Conservation (phyloP, 2,329 filamentous ascomycete genomes). For the Leptographium lundbergii region DNA sequence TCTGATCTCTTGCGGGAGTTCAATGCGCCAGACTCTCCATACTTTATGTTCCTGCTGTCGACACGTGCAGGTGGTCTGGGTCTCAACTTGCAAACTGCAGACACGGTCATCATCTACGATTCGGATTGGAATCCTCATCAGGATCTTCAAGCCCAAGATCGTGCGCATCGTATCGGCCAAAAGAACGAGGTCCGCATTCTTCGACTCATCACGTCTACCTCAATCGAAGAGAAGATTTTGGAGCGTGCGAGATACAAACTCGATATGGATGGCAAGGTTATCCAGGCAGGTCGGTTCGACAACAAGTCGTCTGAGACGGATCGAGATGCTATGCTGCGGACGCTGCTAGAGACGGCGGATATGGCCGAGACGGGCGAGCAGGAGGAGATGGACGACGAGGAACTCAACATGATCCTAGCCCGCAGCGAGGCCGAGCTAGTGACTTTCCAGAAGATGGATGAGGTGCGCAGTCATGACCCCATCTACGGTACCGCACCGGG, state of each 20-base stretch:
- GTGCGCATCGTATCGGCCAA: conserved; percentile 98
- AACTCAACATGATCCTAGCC: conserved; percentile 88
- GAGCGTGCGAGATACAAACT: conserved; percentile 96
- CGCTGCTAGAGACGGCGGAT: conserved; percentile 76
- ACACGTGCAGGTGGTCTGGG: conserved; percentile 96
- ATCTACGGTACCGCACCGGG: conserved; percentile 57
- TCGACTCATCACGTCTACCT: conserved; percentile 89
- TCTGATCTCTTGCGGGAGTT: conserved; percentile 81
- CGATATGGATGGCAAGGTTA: conserved; percentile 98
- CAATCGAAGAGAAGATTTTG: conserved; percentile 96
- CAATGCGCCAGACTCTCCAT: conserved; percentile 80
- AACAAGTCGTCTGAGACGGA: conserved; percentile 99
- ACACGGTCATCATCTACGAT: conserved; percentile 99
- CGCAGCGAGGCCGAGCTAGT: conserved; percentile 68
- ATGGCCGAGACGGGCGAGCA: conserved; percentile 59
- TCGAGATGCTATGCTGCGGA: conserved; percentile 90
- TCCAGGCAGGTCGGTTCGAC: conserved; percentile 97
- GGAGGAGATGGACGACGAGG: conserved; percentile 97
- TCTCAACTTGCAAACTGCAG: conserved; percentile 91
- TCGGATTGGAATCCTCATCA: conserved; percentile 99
- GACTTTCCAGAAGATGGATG: conserved; percentile 74
- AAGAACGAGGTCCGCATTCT: conserved; percentile 99
- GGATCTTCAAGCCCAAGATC: conserved; percentile 97
- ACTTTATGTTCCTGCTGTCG: conserved; percentile 97
- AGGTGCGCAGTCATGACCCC: conserved; percentile 52